Base-by-base conservation (phyloP, 2,329 filamentous ascomycete species). In the Fusarium acutatum region DNA sequence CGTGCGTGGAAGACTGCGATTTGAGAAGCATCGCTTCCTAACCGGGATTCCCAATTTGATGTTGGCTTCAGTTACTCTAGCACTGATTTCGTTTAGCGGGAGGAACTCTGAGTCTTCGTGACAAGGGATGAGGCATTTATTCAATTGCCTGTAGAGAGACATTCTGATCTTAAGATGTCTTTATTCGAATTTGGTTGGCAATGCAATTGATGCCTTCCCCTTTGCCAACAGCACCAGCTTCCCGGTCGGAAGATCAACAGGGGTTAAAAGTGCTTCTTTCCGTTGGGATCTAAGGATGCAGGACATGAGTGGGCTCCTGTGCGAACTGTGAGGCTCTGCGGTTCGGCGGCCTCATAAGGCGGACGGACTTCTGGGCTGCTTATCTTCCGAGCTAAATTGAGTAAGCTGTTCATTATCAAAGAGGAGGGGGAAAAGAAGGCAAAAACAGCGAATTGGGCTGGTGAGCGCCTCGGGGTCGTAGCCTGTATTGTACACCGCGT, bases 251-350 rank as follows among this genome's bases (percentile, higher is more conserved):
- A 14, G 49, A 37, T 38, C 6, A 24, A 26, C 15, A 32, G 24
- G 20, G 17, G 17, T 44, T 24, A 6, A 26, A 32, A 22, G 10
- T 20, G 12, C 8, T 35, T 17, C 7, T 52, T 17, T 3, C 2
- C 22, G 4, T 13, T 2, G 4, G 12, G 1, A 24, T 34, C 32
- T 20, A n/a, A 18, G 28, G 35, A 41, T 22, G 22, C 11, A 24
- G 15, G 5, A 52, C 15, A 20, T 56, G 18, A 56, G 38, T 32
- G 22, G 38, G 32, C 22, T 57, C 26, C 58, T 9, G 7, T 46
- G 59, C 38, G 59, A 61, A 61, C 59, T 38, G 15, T 61, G 49
- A 56, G 59, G 49, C 49, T 60, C 58, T 60, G 46, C 58, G 20
- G 44, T 60, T 40, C 35, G 46, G 35, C 22, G 35, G 28, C 35